Evolutionary conservation across 2,329 filamentous ascomycete species (phyloP), one percentile per base, ranked within the genome.

Genomic region (Ramichloridium luteum): DNA sequence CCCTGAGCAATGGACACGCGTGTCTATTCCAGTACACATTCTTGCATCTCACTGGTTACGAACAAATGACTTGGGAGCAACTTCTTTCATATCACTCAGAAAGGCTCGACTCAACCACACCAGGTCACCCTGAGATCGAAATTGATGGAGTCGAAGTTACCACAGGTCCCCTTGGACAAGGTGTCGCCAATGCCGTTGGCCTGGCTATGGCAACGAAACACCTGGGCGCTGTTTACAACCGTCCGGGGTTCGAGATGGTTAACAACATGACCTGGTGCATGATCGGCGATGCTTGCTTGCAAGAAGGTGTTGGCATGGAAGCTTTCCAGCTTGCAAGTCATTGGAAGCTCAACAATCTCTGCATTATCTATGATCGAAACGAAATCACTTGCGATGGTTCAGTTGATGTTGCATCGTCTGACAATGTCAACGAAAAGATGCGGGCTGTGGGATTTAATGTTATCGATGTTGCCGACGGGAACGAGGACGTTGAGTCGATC

Each of bases 1-100:
- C 77, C 5, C 58, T 77, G 8, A 75, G 70, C 13, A 77, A 76
- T 41, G 72, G 64, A 16, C 69, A 73, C 43, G 61, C 66, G 1
- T 68, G 66, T 42, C 54, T 73, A 14, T 72, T 71, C 44, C 66
- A 70, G 40, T 73, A 74, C 48, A 50, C 55, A 2, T 65, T 72
- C 38, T 55, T 69, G 6, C 64, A 53, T 27, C 54, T 72, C 5
- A 53, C 56, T 0, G 68, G 68, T 18, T 72, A 70, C 54, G 59
- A 62, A 40, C 51, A 57, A 38, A 70, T 69, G 68, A 70, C 68
- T 1, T 54, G 70, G 27, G 68, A 72, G 14, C 65, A 72, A 46
- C 59, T 73, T 28, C 67, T 68, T 43, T 61, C 62, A 5, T 72
- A 73, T 34, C 63, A 68, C 54, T 68, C 59, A 45, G 56, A 38